These are phyloP conservation scores for Pythium volutum DNA, from an alignment of 352 stramenopile genomes.

Conservation along the genomic window DNA sequence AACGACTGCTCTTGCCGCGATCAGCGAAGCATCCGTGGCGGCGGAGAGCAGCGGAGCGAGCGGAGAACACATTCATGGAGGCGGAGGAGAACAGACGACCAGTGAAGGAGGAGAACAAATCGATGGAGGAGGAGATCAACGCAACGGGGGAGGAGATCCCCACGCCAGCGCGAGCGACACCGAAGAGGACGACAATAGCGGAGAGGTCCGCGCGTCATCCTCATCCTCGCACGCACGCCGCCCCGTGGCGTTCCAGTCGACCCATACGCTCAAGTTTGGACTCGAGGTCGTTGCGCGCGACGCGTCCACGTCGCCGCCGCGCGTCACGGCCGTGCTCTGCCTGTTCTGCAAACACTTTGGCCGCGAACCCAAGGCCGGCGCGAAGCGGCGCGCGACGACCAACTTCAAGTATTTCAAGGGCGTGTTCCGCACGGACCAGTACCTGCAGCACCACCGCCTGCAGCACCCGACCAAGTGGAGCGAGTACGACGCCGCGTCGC, in stretches of 20 bases:
- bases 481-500: slow-evolving; percentile 37
- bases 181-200: not conserved
- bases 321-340: slow-evolving; percentile 52
- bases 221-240: slow-evolving; percentile 23
- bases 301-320: slow-evolving; percentile 27
- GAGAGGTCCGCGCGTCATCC: not conserved
- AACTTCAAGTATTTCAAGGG: slow-evolving; percentile 71
- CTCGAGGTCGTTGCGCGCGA: slow-evolving; percentile 50
- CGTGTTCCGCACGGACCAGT: slow-evolving; percentile 68
- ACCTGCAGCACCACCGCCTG: slow-evolving; percentile 62
- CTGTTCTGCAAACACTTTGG: slow-evolving; percentile 69
- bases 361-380: slow-evolving; percentile 46
- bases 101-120: slow-evolving; percentile 4
- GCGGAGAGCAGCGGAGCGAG: not conserved
- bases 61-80: not conserved
- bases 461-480: slow-evolving; percentile 49
- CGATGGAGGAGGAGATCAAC: not conserved
- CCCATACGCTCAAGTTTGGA: slow-evolving; percentile 53
- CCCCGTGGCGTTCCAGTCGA: slow-evolving; percentile 40
- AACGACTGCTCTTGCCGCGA: not conserved
- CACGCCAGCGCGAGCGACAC: not conserved
- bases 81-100: not conserved
- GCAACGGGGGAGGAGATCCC: not conserved
- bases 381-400: slow-evolving; percentile 51
- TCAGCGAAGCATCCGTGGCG: not conserved